Evolutionary conservation across 371 early-diverging fungal species (phyloP).

Genomic region (Circinella umbellata): DNA sequence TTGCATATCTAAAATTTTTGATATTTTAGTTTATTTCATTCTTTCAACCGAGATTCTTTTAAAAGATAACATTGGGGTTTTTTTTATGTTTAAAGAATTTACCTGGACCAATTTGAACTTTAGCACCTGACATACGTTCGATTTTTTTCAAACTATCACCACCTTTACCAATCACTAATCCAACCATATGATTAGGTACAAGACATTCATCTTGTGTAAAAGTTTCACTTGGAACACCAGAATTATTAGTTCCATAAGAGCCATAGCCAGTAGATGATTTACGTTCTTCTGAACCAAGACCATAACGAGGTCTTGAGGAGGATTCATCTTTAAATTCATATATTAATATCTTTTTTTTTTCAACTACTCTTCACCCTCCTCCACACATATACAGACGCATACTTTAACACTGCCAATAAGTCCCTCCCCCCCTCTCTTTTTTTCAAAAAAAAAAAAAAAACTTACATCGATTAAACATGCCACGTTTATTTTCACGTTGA

Average conservation of each 20-base stretch:
- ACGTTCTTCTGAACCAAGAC: conserved; percentile 60
- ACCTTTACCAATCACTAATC: conserved; percentile 84
- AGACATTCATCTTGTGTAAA: conserved; percentile 54
- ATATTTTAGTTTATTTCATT: too few species aligned
- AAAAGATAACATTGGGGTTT: too few species aligned
- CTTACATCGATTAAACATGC: conserved; percentile 44
- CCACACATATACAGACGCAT: too few species aligned
- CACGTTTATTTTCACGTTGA: conserved; percentile 53
- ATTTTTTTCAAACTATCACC: conserved; percentile 85
- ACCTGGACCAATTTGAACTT: conserved; percentile 76
- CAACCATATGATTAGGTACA: conserved; percentile 76
- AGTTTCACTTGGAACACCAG: conserved; percentile 3
- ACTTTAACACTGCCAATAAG: too few species aligned
- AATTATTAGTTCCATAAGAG: not conserved
- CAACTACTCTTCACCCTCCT: too few species aligned
- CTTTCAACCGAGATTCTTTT: too few species aligned
- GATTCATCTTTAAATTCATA: conserved; percentile 20
- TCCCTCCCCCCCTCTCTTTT: too few species aligned
- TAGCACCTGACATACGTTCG: conserved; percentile 73
- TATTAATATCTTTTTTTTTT: conserved; percentile 8
- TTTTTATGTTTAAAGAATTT: not conserved
- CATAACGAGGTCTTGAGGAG: conserved; percentile 41
- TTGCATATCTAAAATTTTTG: conserved; percentile 32
- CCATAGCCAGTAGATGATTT: conserved; percentile 19
- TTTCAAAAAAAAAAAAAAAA: too few species aligned